Evolutionary conservation across 1,284 basidiomycete genomes (phyloP).

Genomic region (Apiotrichum gracile): DNA sequence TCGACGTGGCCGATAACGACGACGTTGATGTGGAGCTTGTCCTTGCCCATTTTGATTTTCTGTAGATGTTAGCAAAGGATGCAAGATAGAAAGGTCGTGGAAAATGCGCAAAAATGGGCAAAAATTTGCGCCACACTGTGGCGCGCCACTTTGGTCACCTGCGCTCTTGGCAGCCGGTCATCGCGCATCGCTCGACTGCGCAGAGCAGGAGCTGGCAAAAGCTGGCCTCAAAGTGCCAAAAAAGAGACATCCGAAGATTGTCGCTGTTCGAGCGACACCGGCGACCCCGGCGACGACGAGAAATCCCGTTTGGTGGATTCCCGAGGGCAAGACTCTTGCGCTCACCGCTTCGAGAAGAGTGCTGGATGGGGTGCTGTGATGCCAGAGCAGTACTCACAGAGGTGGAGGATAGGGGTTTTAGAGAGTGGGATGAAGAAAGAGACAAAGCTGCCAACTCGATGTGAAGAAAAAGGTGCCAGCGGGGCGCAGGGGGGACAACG

Average conservation of each 20-base stretch:
- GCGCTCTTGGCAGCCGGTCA: too few species aligned
- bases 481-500: neutral
- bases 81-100: neutral
- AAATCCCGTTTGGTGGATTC: too few species aligned
- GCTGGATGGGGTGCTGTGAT: neutral
- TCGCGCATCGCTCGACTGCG: too few species aligned
- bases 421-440: neutral
- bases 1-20: constrained; percentile 61
- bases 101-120: neutral
- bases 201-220: too few species aligned
- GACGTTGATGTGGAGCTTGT: constrained; percentile 42
- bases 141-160: too few species aligned
- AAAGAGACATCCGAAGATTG: too few species aligned
- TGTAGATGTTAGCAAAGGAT: neutral
- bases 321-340: too few species aligned
- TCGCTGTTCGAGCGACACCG: too few species aligned
- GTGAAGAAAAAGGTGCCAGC: constrained; percentile 1
- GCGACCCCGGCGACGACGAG: too few species aligned
- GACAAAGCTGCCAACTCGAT: neutral
- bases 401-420: neutral
- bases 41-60: constrained; percentile 34
- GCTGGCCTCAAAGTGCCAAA: too few species aligned
- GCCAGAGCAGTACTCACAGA: neutral
- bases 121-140: neutral
- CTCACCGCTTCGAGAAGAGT: neutral